Base-by-base conservation (phyloP, 805 yeast species). In the Pichia pseudocactophila region DNA sequence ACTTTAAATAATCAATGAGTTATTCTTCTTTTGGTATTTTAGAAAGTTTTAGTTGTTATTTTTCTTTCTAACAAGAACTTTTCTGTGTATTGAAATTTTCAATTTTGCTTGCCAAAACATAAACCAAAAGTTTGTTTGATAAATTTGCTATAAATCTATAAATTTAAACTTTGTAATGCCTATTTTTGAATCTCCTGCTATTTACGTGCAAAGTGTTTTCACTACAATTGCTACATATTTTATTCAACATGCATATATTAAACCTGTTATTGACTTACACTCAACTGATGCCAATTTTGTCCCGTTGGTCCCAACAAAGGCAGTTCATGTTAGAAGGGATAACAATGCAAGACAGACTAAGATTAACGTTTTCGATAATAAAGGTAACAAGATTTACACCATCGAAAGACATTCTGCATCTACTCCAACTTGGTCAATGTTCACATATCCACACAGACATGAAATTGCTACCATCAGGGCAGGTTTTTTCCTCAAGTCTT, bases 401-500 rank as follows among this genome's bases (percentile, higher is more conserved):
- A 62, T 76, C 52, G 80, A 75, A 57, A 63, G 80, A 38, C 63
- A 62, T 46, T 63, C 75, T 16, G 57, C 71, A 2, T 51, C 64
- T 40, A 67, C 69, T 39, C 76, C 76, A 16, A 67, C 68, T 19
- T 77, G 82, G 82, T 53, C 70, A n/a, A 53, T 77, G 54, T 57
- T 66, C 22, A 59, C 64, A 3, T 63, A 51, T 41, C 77, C 78
- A 16, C 54, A 62, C 13, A 61, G 76, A 48, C 57, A 51, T 39
- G 77, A 72, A 50, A 63, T 73, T 40, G 76, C 79, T 7, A 67
- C 77, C 2, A 59, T 77, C 39, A 63, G 71, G 45, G 69, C 73
- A 27, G 78, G 80, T 1, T 61, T 71, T 40, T 58, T 67, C 41
- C 54, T 62, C 20, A 66, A 71, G 36, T 56, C 72, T 3, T 64